Base-by-base conservation (phyloP, 345 rosid genomes). In the Ricinus communis region DNA sequence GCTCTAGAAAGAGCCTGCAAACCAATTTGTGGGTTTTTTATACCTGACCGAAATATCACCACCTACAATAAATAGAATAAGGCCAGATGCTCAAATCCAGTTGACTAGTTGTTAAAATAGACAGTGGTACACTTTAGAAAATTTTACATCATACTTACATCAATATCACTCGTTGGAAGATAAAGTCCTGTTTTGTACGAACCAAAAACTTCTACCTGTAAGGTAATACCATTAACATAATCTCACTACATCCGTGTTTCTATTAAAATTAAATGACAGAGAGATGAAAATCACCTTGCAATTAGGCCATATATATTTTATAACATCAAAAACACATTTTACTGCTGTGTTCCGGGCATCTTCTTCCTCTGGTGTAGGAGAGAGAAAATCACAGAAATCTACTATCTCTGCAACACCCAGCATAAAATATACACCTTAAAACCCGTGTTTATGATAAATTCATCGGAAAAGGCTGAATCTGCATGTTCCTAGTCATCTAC, bases 151-250 rank as follows among this genome's bases (percentile, higher is more conserved):
- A 74, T 64, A 81, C 97, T 80, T 85, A 90, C 98, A 87, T 94
- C 97, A 50, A 94, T 87, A 80, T 94, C 98, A 82, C 98, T 94
- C 7, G 91, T 88, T 55, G 98, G 98, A 74, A 94, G 93, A 83
- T 85, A 94, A 63, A 94, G 90, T 12, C 96, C 96, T 8, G 97
- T 94, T 61, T 72, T 84, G 81, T 86, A 94, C 11, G 98, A 90
- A 50, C 98, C 96, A 66, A 94, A 94, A 72, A 91, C 87, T 78
- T 90, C 93, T 33, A 88, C 90, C 98, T 94, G 76, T 50, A 80
- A 79, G 62, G 60, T 18, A 74, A 59, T 43, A 69, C 27, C 15
- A 59, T 49, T 33, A 77, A 66, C 64, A 43, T 30, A 28, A 76
- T 8, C 31, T 19, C 1, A 11, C 54, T 54, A 68, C 1, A 16